Evolutionary conservation across 805 yeast genomes (phyloP).

Genomic region (Schizosaccharomyces octosporus): DNA sequence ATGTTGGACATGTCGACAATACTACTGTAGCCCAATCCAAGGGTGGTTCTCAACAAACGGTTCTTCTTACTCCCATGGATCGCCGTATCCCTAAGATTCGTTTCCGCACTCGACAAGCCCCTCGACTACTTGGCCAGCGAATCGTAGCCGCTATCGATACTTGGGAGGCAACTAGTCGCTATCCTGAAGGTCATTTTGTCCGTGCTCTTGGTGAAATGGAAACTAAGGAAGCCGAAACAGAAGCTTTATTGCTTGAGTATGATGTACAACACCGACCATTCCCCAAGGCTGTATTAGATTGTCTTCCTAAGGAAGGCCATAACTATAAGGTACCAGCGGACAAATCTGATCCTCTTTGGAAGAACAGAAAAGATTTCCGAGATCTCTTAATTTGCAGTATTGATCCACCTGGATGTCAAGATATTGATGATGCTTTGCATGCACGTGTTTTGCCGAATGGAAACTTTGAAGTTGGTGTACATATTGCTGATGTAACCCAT

Average conservation of each 20-base stretch:
- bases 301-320: constrained; percentile 83
- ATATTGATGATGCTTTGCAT: constrained; percentile 93
- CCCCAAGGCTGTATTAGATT: constrained; percentile 69
- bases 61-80: constrained; percentile 76
- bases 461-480: constrained; percentile 91
- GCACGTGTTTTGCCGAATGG: constrained; percentile 72
- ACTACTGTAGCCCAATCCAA: constrained; percentile 33
- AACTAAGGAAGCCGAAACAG: constrained; percentile 84
- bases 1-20: constrained; percentile 80
- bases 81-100: constrained; percentile 64
- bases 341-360: constrained; percentile 22
- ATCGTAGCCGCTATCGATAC: constrained; percentile 79
- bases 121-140: constrained; percentile 63
- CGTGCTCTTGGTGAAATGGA: constrained; percentile 75
- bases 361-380: constrained; percentile 53
- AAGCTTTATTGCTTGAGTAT: constrained; percentile 75
- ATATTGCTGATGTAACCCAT: constrained; percentile 95
- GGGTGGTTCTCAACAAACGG: constrained; percentile 27
- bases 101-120: constrained; percentile 67
- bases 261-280: constrained; percentile 94
- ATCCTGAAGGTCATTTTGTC: constrained; percentile 88
- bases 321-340: constrained; percentile 71
- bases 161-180: constrained; percentile 66
- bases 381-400: constrained; percentile 80
- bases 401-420: constrained; percentile 96